Conservation (phyloP, 225 moss, liverwort and hornwort genomes). For the Asterella californica region DNA sequence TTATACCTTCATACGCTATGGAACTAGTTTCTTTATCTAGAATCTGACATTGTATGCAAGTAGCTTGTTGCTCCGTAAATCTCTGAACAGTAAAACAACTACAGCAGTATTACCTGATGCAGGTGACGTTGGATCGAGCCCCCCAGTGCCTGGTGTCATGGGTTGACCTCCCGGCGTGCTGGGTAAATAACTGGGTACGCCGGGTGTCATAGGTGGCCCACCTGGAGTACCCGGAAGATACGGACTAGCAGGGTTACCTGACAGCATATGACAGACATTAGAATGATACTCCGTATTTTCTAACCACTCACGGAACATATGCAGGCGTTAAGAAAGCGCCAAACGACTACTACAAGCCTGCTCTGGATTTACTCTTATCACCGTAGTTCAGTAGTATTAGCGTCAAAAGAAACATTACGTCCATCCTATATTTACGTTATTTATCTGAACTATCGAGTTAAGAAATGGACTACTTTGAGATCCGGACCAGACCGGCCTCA, state of each 20-base stretch:
- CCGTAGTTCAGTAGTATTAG: neutral
- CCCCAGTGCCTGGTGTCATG: slow-evolving; percentile 90
- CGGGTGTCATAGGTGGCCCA: slow-evolving; percentile 97
- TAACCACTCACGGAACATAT: neutral
- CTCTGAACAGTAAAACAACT: too few species aligned
- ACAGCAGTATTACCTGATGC: slow-evolving; percentile 62
- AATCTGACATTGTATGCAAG: too few species aligned
- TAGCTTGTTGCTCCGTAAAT: too few species aligned
- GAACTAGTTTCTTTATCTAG: too few species aligned
- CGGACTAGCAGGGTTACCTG: slow-evolving; percentile 87
- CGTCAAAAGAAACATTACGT: too few species aligned
- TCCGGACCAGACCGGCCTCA: neutral
- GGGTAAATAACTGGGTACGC: slow-evolving; percentile 78
- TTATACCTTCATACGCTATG: too few species aligned
- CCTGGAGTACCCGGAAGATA: slow-evolving; percentile 90
- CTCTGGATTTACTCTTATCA: too few species aligned
- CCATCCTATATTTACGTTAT: too few species aligned
- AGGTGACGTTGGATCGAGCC: slow-evolving; percentile 88
- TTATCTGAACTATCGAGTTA: too few species aligned
- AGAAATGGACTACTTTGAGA: neutral
- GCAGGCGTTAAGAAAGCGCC: neutral
- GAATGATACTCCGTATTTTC: neutral
- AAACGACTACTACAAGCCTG: neutral
- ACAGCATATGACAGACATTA: neutral
- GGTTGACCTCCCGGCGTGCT: slow-evolving; percentile 95